A percentile compares a stretch with the other conserved stretches of the same genome.
These are phyloP conservation scores for Citrus reticulata DNA, from an alignment of 345 rosid genomes.

Conservation along the genomic window DNA sequence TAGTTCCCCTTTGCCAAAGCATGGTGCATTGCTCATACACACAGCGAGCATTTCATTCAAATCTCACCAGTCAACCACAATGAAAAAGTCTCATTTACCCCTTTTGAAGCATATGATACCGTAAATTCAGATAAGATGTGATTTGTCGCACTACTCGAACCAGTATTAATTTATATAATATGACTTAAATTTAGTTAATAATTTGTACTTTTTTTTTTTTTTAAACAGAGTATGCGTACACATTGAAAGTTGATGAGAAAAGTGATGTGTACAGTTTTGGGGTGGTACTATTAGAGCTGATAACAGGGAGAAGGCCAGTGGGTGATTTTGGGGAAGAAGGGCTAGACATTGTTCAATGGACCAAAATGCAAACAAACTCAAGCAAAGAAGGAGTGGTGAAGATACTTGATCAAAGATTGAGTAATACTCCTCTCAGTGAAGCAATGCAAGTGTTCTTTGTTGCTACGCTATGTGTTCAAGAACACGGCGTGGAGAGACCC, in stretches of 20 bases:
- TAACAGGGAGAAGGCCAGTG: conserved; percentile 76
- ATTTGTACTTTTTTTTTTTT: too few relatives aligned
- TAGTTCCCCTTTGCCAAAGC: background rate
- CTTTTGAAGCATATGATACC: background rate
- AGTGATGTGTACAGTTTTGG: conserved; percentile 95
- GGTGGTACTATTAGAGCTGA: conserved; percentile 73
- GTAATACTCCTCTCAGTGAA: conserved; percentile 53
- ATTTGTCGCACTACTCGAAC: too few relatives aligned
- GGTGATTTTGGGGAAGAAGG: conserved; percentile 85
- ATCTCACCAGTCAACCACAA: background rate
- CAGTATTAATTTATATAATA: too few relatives aligned
- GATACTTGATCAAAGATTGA: conserved; percentile 57
- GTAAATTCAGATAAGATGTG: too few relatives aligned
- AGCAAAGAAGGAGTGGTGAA: conserved; percentile 57
- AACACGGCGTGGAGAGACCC: conserved; percentile 89
- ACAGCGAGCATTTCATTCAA: background rate
- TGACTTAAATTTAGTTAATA: background rate
- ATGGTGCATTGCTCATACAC: background rate
- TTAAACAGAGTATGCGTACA: conserved; percentile 76
- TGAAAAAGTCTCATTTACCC: background rate
- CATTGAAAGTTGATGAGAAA: conserved; percentile 79
- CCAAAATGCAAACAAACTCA: conserved; percentile 47
- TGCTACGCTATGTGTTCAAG: conserved; percentile 82
- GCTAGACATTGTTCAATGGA: conserved; percentile 91
- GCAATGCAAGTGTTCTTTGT: conserved; percentile 80